Evolutionary conservation across 306 rosid genomes (phyloP).

Genomic region (Begonia peltatifolia): DNA sequence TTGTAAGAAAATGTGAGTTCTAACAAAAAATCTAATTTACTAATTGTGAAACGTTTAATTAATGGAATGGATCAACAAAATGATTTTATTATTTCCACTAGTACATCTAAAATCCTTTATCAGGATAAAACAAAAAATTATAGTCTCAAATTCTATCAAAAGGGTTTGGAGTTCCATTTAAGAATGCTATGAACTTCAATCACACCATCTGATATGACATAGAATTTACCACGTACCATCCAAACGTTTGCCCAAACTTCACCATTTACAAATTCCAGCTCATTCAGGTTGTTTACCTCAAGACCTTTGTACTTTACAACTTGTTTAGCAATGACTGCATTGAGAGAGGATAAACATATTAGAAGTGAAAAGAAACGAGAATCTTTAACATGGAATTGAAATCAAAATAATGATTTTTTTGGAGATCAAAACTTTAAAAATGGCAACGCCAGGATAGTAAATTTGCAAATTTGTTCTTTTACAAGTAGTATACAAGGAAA

Average conservation of each 20-base stretch:
- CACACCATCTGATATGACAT: background rate
- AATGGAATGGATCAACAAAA: background rate
- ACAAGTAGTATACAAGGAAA: slow-evolving; percentile 1
- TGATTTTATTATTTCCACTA: background rate
- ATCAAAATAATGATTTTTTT: too few species aligned
- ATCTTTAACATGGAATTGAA: too few species aligned
- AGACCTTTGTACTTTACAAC: slow-evolving; percentile 50
- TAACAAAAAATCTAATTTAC: too few species aligned
- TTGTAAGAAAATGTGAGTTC: too few species aligned
- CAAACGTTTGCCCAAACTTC: slow-evolving; percentile 91
- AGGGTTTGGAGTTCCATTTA: background rate
- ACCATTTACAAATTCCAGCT: slow-evolving; percentile 67
- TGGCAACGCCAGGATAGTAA: too few species aligned
- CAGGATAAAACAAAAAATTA: too few species aligned
- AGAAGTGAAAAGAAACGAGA: background rate
- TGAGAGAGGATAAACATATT: slow-evolving; percentile 7
- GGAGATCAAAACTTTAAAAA: too few species aligned
- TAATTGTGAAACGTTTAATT: too few species aligned
- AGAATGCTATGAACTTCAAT: background rate
- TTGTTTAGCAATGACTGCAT: slow-evolving; percentile 41
- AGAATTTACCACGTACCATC: slow-evolving; percentile 26
- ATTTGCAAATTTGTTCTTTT: too few species aligned
- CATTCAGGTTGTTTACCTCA: slow-evolving; percentile 68
- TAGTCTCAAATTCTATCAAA: background rate
- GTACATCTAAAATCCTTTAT: too few species aligned